Conservation (phyloP, 1,139 yeast species). For the Yamadazyma siamensis region DNA sequence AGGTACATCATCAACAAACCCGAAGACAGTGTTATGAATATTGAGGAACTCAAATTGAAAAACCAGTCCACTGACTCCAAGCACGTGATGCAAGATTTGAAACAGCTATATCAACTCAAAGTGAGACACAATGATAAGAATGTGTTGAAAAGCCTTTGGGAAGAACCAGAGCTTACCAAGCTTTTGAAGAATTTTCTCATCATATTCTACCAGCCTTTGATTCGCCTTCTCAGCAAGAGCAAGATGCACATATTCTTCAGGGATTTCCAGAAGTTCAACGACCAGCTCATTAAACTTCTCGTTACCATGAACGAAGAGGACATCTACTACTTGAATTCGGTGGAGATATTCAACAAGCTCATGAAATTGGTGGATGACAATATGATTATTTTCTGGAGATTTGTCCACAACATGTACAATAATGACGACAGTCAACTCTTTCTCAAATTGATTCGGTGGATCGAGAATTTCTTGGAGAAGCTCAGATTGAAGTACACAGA, state of each 20-base stretch:
- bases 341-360: slow-evolving; percentile 61
- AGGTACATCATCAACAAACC: slow-evolving; percentile 3
- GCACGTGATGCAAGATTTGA: slow-evolving; percentile 43
- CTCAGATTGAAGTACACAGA: slow-evolving; percentile 61
- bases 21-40: slow-evolving; percentile 2
- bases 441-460: slow-evolving; percentile 68
- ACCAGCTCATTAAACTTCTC: slow-evolving; percentile 57
- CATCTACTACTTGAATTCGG: slow-evolving; percentile 40
- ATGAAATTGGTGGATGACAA: slow-evolving; percentile 66
- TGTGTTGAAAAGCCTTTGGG: slow-evolving; percentile 73
- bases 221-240: slow-evolving; percentile 71
- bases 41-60: no score
- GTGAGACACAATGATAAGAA: slow-evolving; percentile 74
- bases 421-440: slow-evolving; percentile 74
- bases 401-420: slow-evolving; percentile 70
- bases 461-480: slow-evolving; percentile 51
- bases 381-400: slow-evolving; percentile 65
- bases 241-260: slow-evolving; percentile 72
- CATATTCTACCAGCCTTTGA: slow-evolving; percentile 81
- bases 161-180: slow-evolving; percentile 73
- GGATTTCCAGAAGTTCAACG: slow-evolving; percentile 69
- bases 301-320: slow-evolving; percentile 48
- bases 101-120: slow-evolving; percentile 61
- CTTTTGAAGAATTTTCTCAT: slow-evolving; percentile 71
- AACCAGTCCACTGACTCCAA: neutral